Evolutionary conservation across 805 yeast genomes (phyloP).

Genomic region (Wickerhamomyces alni): DNA sequence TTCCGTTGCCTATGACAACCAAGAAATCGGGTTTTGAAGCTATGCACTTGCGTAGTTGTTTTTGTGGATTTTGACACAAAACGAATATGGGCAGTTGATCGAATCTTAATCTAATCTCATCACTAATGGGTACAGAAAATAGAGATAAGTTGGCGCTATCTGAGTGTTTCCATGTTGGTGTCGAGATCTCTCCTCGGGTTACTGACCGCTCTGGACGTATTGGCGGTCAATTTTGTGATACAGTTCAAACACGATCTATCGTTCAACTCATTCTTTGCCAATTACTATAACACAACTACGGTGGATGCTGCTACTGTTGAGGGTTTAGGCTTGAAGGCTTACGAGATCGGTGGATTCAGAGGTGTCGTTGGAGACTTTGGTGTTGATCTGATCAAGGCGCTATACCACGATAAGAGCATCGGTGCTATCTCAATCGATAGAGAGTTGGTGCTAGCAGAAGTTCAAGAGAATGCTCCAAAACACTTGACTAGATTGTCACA

Average conservation of each 20-base stretch:
- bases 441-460: constrained; percentile 28
- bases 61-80: too few species aligned
- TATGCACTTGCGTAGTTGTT: too few species aligned
- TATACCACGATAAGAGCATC: constrained; percentile 30
- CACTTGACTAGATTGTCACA: constrained; percentile 39
- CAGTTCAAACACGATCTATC: constrained; percentile 21
- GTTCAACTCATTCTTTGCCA: constrained; percentile 12
- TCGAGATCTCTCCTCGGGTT: not conserved
- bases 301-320: constrained; percentile 10
- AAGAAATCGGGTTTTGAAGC: too few species aligned
- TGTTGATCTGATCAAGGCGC: constrained; percentile 21
- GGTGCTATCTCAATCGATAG: constrained; percentile 32
- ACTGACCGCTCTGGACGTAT: constrained; percentile 1
- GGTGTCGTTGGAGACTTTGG: constrained; percentile 33
- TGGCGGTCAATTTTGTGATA: constrained; percentile 18
- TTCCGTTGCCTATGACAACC: not conserved
- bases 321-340: constrained; percentile 13
- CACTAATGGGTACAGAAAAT: too few species aligned
- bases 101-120: not conserved
- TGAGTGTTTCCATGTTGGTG: not conserved
- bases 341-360: constrained; percentile 27
- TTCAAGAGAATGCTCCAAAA: constrained; percentile 36
- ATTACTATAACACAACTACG: constrained; percentile 9
- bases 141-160: too few species aligned
- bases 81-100: too few species aligned